Conservation (phyloP, 1,284 basidiomycete genomes). For the Sanguinoderma infundibulare region DNA sequence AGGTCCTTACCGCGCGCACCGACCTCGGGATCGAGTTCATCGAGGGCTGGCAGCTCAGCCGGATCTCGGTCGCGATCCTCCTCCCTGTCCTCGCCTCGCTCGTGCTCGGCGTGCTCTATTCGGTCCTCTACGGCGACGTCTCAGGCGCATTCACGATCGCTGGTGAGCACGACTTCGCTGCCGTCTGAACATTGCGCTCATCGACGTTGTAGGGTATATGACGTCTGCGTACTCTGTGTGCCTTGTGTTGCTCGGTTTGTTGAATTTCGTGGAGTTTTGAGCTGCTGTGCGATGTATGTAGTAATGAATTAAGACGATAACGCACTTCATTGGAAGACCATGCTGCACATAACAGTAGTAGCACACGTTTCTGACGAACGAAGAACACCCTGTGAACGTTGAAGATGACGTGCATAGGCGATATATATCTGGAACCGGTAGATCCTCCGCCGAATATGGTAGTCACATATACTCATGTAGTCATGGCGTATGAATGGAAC, state of each 20-base stretch:
- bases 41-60: slow-evolving; percentile 26
- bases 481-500: background rate
- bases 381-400: too few species aligned
- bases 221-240: background rate
- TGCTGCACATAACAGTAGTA: too few species aligned
- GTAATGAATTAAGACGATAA: too few species aligned
- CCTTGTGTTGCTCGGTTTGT: background rate
- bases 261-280: background rate
- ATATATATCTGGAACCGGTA: too few species aligned
- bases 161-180: slow-evolving; percentile 17
- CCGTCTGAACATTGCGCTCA: background rate
- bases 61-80: slow-evolving; percentile 22
- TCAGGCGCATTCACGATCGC: slow-evolving; percentile 28
- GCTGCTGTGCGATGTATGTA: background rate
- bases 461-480: background rate
- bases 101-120: slow-evolving; percentile 21
- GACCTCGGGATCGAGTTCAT: slow-evolving; percentile 19
- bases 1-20: background rate
- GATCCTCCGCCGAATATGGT: too few species aligned
- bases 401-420: too few species aligned
- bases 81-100: slow-evolving; percentile 20
- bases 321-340: too few species aligned
- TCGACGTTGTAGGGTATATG: background rate
- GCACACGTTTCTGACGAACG: too few species aligned
- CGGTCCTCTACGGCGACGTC: slow-evolving; percentile 12